Evolutionary conservation across 495 filamentous ascomycete genomes (phyloP), one percentile per base, ranked within the genome.

Genomic region (Tuber melanosporum): DNA sequence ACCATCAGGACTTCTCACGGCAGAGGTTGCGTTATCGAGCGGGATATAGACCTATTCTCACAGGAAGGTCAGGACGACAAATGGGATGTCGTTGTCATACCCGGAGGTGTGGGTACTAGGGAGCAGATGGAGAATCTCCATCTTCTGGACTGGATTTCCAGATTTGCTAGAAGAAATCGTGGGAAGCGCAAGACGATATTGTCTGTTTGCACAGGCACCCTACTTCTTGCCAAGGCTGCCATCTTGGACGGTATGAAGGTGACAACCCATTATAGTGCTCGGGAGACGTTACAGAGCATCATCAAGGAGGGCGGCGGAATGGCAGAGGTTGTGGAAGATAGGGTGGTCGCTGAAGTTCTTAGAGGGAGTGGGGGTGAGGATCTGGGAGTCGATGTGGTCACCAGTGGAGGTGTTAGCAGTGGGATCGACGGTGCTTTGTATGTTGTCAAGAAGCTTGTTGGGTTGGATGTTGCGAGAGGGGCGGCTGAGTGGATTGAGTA

Each of bases 401-500:
- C 93, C 47, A 88, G 87, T 83, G 92, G 92, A 74, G 93, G 93
- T 71, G 86, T 93, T 73, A 91, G 90, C 77, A 89, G 90, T 83
- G 93, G 93, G 77, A 84, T 95, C 45, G 93, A 96, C 86, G 93
- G 92, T 32, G 85, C 89, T 75, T 85, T 94, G 84, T 93, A 94
- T 85, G 85, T 96, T 79, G 91, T 95, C 71, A 91, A 89, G 84
- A 89, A 90, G 73, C 85, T 94, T 83, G 90, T 93, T 36, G 77
- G 77, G 7, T 7, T 4, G 32, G 75, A 78, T 66, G 74, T 72
- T 47, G 77, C 62, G 73, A 62, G 66, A 20, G 39, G 66, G 22
- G 72, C 75, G 20, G 77, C 77, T 6, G 75, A 22, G 8, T 79
- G 73, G 42, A 71, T 77, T 6, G 77, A 79, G 52, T 79, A 79